phyloP scores from a whole-genome alignment of 106 monocot species.

The Platanthera zijinensis region DNA sequence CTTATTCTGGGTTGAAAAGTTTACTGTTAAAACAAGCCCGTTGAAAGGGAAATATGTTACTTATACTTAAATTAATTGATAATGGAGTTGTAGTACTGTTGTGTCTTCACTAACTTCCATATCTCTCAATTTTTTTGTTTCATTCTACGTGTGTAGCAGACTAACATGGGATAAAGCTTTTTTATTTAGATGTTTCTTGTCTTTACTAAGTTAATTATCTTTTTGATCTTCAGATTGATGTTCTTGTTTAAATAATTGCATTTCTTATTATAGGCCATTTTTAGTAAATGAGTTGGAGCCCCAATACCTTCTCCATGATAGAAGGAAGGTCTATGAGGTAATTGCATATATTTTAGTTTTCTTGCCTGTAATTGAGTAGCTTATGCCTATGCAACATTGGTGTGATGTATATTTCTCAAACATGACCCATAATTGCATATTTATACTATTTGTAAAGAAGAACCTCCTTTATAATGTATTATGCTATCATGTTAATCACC shows the following conservation, averaged over 20 bases:
- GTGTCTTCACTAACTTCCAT: not conserved
- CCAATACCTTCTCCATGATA: conserved; percentile 92
- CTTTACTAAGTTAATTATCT: not conserved
- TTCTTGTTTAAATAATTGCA: not conserved
- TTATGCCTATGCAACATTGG: not conserved
- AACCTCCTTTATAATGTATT: no score
- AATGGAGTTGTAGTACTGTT: not conserved
- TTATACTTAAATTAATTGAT: not conserved
- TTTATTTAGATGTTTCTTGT: not conserved
- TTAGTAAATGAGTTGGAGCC: conserved; percentile 93
- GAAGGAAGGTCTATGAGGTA: conserved; percentile 99
- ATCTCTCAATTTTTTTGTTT: not conserved
- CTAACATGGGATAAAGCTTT: not conserved
- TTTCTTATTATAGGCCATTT: conserved; percentile 53
- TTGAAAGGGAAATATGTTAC: not conserved
- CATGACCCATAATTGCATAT: not conserved
- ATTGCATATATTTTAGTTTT: not conserved
- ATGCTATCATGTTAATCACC: not conserved
- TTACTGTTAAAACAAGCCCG: not conserved
- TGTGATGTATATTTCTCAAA: not conserved
- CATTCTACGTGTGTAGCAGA: not conserved
- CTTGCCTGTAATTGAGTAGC: conserved; percentile 3
- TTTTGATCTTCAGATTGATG: not conserved
- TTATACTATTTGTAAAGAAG: no score
- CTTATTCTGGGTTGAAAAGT: not conserved